Evolutionary conservation across 1,139 yeast genomes (phyloP).

Genomic region (Groenewaldozyma sp.): DNA sequence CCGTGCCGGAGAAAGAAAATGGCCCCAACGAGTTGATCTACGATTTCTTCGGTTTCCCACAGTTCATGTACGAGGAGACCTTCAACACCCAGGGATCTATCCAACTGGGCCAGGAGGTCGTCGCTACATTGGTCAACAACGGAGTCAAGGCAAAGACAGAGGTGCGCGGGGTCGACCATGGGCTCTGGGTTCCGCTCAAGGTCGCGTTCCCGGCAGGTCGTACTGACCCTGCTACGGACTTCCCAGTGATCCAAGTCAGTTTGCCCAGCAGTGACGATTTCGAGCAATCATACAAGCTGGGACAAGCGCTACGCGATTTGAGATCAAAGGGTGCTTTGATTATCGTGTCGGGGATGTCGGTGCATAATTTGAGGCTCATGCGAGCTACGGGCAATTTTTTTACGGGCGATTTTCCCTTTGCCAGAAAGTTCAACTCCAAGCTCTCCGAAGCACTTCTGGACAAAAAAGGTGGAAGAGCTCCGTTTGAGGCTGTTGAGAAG

Average conservation of each 20-base stretch:
- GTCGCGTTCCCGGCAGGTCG: conserved; percentile 46
- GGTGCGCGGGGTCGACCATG: conserved; percentile 67
- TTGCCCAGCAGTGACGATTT: conserved; percentile 36
- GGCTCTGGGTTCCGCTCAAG: conserved; percentile 72
- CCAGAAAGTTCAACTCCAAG: conserved; percentile 48
- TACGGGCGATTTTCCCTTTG: conserved; percentile 21
- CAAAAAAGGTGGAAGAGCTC: conserved; percentile 22
- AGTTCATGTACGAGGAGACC: conserved; percentile 49
- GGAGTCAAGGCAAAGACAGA: conserved; percentile 41
- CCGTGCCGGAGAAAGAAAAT: conserved; percentile 18
- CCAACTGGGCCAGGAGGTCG: conserved; percentile 38
- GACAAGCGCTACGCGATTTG: conserved; percentile 43
- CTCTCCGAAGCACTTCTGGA: conserved; percentile 32
- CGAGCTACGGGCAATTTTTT: conserved; percentile 19
- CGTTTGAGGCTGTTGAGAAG: conserved; percentile 26
- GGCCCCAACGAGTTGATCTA: conserved; percentile 38
- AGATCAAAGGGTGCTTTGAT: conserved; percentile 43
- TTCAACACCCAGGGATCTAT: conserved; percentile 44
- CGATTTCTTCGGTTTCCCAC: conserved; percentile 68
- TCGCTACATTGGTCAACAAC: conserved; percentile 31
- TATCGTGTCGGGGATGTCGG: conserved; percentile 68
- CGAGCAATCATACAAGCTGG: conserved; percentile 45
- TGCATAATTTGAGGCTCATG: conserved; percentile 56
- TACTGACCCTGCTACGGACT: conserved; percentile 13
- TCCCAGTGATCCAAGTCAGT: conserved; percentile 54